Conservation (phyloP, 495 filamentous ascomycete species). For the Lepidopterella palustris region DNA sequence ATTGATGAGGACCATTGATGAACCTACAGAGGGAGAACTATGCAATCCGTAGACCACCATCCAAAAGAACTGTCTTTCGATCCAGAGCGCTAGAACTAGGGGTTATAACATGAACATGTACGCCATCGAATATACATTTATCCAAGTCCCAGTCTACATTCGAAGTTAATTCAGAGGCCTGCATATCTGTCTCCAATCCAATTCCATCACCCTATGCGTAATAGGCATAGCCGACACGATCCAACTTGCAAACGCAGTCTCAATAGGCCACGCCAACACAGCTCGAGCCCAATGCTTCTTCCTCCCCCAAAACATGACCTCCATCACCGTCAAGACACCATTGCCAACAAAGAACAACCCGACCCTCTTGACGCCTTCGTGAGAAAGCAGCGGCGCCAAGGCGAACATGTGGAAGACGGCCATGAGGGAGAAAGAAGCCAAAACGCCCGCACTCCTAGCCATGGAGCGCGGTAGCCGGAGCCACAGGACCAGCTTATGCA, state of each 20-base stretch:
- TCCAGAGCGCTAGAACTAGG: no score
- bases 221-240: constrained; percentile 29
- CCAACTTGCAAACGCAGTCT: constrained; percentile 35
- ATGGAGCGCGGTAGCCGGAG: constrained; percentile 29
- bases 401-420: constrained; percentile 36
- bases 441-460: constrained; percentile 30
- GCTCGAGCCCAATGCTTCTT: constrained; percentile 32
- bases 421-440: constrained; percentile 36
- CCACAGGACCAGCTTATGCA: constrained; percentile 23
- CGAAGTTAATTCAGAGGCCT: neutral
- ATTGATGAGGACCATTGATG: no score
- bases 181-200: constrained; percentile 33
- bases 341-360: constrained; percentile 36
- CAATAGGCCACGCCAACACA: constrained; percentile 33
- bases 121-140: no score
- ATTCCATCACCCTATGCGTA: constrained; percentile 30
- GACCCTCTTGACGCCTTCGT: constrained; percentile 27
- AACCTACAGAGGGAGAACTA: no score
- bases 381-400: constrained; percentile 29
- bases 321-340: constrained; percentile 33
- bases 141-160: no score
- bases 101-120: no score
- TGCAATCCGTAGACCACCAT: no score
- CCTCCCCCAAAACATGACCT: constrained; percentile 36
- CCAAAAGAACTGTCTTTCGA: no score